Evolutionary conservation across 805 yeast genomes (phyloP).

Genomic region (Schizosaccharomyces octosporus): DNA sequence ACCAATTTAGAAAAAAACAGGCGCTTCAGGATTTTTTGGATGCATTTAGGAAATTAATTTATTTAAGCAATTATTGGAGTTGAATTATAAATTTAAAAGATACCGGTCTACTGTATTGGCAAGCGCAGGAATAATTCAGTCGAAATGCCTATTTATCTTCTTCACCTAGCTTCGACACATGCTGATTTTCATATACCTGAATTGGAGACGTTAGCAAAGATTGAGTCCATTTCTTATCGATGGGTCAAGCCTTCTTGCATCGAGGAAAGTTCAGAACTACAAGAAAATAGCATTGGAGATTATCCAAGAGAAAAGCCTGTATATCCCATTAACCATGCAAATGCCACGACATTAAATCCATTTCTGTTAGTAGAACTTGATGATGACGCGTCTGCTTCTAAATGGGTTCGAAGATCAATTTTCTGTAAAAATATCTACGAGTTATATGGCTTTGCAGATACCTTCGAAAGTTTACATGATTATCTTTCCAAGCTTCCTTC

Average conservation of each 20-base stretch:
- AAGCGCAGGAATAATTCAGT: too few relatives aligned
- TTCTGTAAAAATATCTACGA: constrained; percentile 59
- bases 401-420: constrained; percentile 41
- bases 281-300: too few relatives aligned
- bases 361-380: constrained; percentile 44
- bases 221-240: constrained; percentile 32
- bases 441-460: constrained; percentile 50
- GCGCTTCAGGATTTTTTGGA: neutral
- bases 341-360: constrained; percentile 5
- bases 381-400: constrained; percentile 40
- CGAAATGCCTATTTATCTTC: neutral
- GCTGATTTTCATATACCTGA: constrained; percentile 60
- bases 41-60: neutral
- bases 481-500: constrained; percentile 18
- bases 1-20: neutral
- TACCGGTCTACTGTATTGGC: too few relatives aligned
- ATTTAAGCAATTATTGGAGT: neutral
- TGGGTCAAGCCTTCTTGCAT: constrained; percentile 13
- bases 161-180: constrained; percentile 15
- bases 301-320: neutral
- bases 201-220: constrained; percentile 56
- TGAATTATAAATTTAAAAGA: neutral
- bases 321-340: neutral
- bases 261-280: too few relatives aligned
- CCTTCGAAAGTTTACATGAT: constrained; percentile 32